These are phyloP conservation scores for Podospora tetraspora DNA, from an alignment of 495 filamentous ascomycete genomes.

Conservation along the genomic window DNA sequence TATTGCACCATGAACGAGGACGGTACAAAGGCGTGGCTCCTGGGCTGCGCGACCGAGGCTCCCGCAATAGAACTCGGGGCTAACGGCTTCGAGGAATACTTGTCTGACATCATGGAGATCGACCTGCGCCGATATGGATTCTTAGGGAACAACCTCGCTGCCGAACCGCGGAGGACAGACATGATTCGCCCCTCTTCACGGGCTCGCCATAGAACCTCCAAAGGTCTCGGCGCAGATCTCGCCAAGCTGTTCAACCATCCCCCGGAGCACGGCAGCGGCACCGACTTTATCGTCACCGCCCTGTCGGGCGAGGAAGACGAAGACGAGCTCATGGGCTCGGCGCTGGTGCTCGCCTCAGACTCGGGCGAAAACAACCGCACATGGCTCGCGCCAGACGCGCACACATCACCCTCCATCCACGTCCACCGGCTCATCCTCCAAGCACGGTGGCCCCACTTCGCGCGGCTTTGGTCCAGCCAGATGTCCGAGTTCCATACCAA, in stretches of 20 bases:
- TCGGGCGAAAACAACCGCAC: constrained; percentile 43
- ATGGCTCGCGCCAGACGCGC: constrained; percentile 56
- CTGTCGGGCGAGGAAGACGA: constrained; percentile 59
- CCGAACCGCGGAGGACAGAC: constrained; percentile 54
- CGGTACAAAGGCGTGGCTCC: constrained; percentile 90
- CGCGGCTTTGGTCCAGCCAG: constrained; percentile 78
- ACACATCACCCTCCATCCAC: constrained; percentile 81
- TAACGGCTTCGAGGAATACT: constrained; percentile 69
- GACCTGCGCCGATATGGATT: constrained; percentile 81
- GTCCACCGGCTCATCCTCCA: constrained; percentile 90
- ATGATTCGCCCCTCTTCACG: constrained; percentile 46
- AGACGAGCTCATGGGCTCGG: constrained; percentile 53
- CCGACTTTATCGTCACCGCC: constrained; percentile 82
- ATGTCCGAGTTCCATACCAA: constrained; percentile 97
- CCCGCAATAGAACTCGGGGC: constrained; percentile 46
- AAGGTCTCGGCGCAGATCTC: constrained; percentile 74
- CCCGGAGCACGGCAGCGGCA: constrained; percentile 71
- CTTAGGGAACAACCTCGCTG: constrained; percentile 67
- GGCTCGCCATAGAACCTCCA: constrained; percentile 41
- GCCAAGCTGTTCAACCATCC: constrained; percentile 76
- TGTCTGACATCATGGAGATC: constrained; percentile 88
- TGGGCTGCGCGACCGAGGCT: constrained; percentile 78
- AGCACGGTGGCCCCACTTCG: constrained; percentile 94
- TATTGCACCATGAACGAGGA: constrained; percentile 92
- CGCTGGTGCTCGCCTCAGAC: constrained; percentile 37